phyloP scores from a whole-genome alignment of 2,329 filamentous ascomycete species.

The Aspergillus nomiae region DNA sequence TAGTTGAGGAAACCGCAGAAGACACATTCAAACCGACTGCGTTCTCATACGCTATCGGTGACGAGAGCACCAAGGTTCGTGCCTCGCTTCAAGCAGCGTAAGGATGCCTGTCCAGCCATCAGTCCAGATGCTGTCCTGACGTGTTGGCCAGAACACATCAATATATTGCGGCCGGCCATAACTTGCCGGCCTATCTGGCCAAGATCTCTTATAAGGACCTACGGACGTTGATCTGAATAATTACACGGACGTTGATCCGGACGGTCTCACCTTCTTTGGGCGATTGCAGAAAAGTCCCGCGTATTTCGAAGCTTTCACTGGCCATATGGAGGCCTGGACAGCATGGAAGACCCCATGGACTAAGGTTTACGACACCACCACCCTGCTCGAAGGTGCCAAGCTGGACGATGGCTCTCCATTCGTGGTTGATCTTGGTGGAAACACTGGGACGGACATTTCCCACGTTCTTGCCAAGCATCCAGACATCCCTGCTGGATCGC shows the following conservation, averaged over 20 bases:
- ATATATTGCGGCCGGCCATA: constrained; percentile 31
- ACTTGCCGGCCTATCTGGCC: constrained; percentile 36
- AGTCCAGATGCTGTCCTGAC: neutral
- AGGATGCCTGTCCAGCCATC: neutral
- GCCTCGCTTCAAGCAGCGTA: constrained; percentile 35
- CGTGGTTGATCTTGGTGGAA: constrained; percentile 45
- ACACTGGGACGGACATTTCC: constrained; percentile 40
- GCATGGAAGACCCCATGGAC: constrained; percentile 39
- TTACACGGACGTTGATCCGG: constrained; percentile 21
- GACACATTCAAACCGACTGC: constrained; percentile 35
- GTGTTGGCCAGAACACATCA: constrained; percentile 27
- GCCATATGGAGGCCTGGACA: constrained; percentile 40
- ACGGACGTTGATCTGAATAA: constrained; percentile 28
- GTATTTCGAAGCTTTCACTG: constrained; percentile 35
- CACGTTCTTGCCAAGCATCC: constrained; percentile 35
- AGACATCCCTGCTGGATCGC: constrained; percentile 29
- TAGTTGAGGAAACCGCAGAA: constrained; percentile 33
- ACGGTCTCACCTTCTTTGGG: constrained; percentile 31
- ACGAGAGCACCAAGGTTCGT: constrained; percentile 32
- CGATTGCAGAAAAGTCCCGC: constrained; percentile 32
- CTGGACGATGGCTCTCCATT: constrained; percentile 24
- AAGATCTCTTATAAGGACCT: constrained; percentile 38
- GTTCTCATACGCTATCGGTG: constrained; percentile 35
- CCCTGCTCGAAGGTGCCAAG: constrained; percentile 22
- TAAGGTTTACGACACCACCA: constrained; percentile 30